phyloP scores from a whole-genome alignment of 1,284 basidiomycete species.

The Sparassis latifolia region DNA sequence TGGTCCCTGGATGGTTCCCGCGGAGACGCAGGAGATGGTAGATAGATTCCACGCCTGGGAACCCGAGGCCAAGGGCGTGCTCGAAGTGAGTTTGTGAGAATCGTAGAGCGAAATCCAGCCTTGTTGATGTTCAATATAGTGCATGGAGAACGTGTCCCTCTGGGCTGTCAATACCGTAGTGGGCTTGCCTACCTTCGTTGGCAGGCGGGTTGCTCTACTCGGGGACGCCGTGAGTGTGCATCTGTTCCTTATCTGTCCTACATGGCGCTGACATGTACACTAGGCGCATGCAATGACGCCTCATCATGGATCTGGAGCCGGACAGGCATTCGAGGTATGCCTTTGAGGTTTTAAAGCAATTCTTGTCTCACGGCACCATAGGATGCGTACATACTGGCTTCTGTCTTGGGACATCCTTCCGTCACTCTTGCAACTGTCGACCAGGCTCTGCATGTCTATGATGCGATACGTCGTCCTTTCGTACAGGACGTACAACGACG shows the following conservation, averaged over 20 bases:
- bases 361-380: not conserved
- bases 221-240: too few relatives aligned
- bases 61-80: constrained; percentile 36
- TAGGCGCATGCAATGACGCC: constrained; percentile 39
- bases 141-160: constrained; percentile 11
- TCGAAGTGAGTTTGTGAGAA: constrained; percentile 30
- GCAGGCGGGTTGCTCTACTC: constrained; percentile 22
- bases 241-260: not conserved
- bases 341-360: not conserved
- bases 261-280: not conserved
- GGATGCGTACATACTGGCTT: constrained; percentile 31
- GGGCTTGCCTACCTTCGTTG: constrained; percentile 20
- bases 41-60: constrained; percentile 39
- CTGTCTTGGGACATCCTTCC: constrained; percentile 24
- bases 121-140: constrained; percentile 21
- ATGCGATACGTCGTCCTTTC: constrained; percentile 30
- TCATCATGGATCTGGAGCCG: constrained; percentile 32
- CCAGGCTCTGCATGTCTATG: constrained; percentile 27
- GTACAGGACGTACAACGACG: constrained; percentile 10
- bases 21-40: constrained; percentile 30
- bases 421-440: constrained; percentile 21
- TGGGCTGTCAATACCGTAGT: constrained; percentile 28
- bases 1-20: not conserved
- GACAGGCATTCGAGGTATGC: constrained; percentile 33
- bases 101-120: too few relatives aligned